Conservation (phyloP, 1,284 basidiomycete genomes). For the Ganoderma lucidum region DNA sequence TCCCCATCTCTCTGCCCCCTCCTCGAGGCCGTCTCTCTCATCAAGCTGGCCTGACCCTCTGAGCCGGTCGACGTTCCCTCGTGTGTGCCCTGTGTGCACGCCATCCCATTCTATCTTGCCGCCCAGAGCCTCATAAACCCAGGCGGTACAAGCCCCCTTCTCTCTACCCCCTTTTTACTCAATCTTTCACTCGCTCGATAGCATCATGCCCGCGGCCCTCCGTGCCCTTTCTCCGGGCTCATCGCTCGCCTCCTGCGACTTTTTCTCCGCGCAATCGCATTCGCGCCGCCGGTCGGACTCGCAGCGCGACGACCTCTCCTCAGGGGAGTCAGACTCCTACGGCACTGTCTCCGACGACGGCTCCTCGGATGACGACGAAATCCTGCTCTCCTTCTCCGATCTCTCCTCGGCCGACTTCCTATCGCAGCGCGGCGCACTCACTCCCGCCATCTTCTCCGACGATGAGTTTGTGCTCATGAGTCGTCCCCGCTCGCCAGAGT, state of each 20-base stretch:
- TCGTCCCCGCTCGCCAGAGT: conserved; percentile 30
- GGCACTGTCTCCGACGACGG: conserved; percentile 36
- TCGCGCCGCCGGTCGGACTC: conserved; percentile 26
- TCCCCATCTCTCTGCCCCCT: too few relatives aligned
- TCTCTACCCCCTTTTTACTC: conserved; percentile 22
- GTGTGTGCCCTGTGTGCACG: conserved; percentile 21
- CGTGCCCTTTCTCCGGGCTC: conserved; percentile 37
- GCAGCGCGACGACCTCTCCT: conserved; percentile 27
- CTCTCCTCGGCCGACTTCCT: conserved; percentile 30
- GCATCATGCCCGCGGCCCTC: conserved; percentile 30
- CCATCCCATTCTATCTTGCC: conserved; percentile 27
- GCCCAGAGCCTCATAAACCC: conserved; percentile 24
- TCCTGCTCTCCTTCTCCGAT: conserved; percentile 53
- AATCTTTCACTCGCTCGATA: conserved; percentile 16
- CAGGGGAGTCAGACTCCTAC: conserved; percentile 38
- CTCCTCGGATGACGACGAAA: conserved; percentile 55
- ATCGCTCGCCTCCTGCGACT: conserved; percentile 40
- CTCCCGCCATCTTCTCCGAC: conserved; percentile 40
- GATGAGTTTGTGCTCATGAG: conserved; percentile 43
- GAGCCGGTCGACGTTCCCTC: conserved; percentile 14
- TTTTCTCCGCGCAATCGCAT: conserved; percentile 37
- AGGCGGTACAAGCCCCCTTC: conserved; percentile 9
- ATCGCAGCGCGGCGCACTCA: conserved; percentile 32
- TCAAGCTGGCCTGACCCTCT: conserved; percentile 26
- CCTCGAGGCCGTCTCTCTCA: conserved; percentile 27